phyloP scores from a whole-genome alignment of 2,329 filamentous ascomycete genomes.

The Chaetomium globosum region DNA sequence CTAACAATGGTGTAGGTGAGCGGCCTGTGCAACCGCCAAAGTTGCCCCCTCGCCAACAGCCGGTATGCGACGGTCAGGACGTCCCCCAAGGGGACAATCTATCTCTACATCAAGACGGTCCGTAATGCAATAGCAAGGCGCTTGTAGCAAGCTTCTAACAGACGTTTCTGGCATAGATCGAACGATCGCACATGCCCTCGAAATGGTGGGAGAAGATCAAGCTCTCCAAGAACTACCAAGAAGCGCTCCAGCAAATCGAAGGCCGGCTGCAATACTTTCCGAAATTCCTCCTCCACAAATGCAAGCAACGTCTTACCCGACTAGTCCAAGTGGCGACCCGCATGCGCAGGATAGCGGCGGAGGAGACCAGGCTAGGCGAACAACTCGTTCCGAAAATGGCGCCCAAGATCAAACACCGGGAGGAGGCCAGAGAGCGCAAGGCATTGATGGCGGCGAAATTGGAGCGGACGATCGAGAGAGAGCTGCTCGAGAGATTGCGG shows the following conservation, averaged over 20 bases:
- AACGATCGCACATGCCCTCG: constrained; percentile 82
- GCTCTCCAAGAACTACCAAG: constrained; percentile 84
- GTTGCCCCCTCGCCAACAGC: constrained; percentile 86
- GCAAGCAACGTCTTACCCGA: constrained; percentile 92
- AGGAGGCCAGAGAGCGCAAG: constrained; percentile 69
- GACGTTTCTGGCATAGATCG: constrained; percentile 50
- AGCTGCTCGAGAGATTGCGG: constrained; percentile 86
- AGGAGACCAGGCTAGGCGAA: constrained; percentile 88
- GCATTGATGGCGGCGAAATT: constrained; percentile 86
- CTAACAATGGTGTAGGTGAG: constrained; percentile 37
- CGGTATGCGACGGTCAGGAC: constrained; percentile 90
- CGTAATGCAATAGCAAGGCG: constrained; percentile 7
- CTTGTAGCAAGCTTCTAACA: constrained; percentile 16
- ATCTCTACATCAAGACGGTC: constrained; percentile 91
- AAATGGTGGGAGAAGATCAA: constrained; percentile 96
- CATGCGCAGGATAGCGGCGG: constrained; percentile 77
- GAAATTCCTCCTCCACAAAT: constrained; percentile 70
- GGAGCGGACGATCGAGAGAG: constrained; percentile 91
- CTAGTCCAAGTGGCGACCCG: constrained; percentile 88
- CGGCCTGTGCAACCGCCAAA: constrained; percentile 63
- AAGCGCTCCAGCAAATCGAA: constrained; percentile 86
- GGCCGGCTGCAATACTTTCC: constrained; percentile 88
- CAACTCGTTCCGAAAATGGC: constrained; percentile 84
- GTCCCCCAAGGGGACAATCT: constrained; percentile 74
- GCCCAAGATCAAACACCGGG: constrained; percentile 80